phyloP scores from a whole-genome alignment of 2,329 filamentous ascomycete genomes.

The Thielaviopsis cerberus region DNA sequence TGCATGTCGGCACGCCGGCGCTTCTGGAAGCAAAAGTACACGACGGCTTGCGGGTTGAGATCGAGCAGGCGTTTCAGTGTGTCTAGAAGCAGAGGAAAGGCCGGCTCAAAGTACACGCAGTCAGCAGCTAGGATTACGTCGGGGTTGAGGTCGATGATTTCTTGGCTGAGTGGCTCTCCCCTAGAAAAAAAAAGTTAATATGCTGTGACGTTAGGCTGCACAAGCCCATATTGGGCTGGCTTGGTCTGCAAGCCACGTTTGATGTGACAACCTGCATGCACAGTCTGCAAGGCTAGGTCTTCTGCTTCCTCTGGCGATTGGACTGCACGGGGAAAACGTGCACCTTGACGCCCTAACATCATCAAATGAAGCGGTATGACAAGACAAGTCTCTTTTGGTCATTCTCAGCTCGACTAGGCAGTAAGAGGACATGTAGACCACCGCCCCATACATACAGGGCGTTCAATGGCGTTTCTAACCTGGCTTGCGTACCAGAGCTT shows the following conservation, averaged over 20 bases:
- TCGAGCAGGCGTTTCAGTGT: constrained; percentile 60
- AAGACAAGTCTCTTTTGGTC: not conserved
- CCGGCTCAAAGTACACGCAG: constrained; percentile 92
- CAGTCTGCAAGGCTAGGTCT: not conserved
- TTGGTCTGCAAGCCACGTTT: not conserved
- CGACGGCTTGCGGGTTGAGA: constrained; percentile 44
- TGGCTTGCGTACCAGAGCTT: not conserved
- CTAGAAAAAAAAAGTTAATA: constrained; percentile 18
- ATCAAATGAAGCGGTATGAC: not conserved
- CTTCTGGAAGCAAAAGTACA: constrained; percentile 90
- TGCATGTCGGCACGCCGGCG: constrained; percentile 62
- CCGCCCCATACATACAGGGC: not conserved
- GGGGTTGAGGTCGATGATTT: constrained; percentile 39
- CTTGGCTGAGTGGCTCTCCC: constrained; percentile 39
- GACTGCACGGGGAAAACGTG: not conserved
- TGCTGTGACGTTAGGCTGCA: too few species aligned
- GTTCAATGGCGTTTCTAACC: not conserved
- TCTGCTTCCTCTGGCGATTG: not conserved
- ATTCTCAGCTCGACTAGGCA: not conserved
- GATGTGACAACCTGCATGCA: constrained; percentile 3
- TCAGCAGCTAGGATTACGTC: constrained; percentile 84
- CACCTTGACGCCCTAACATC: not conserved
- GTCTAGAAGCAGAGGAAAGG: constrained; percentile 68
- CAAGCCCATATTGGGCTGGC: too few species aligned
- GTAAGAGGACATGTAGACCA: not conserved